Conservation (phyloP, 2,329 filamentous ascomycete genomes). For the Teratosphaeriaceae sp. region DNA sequence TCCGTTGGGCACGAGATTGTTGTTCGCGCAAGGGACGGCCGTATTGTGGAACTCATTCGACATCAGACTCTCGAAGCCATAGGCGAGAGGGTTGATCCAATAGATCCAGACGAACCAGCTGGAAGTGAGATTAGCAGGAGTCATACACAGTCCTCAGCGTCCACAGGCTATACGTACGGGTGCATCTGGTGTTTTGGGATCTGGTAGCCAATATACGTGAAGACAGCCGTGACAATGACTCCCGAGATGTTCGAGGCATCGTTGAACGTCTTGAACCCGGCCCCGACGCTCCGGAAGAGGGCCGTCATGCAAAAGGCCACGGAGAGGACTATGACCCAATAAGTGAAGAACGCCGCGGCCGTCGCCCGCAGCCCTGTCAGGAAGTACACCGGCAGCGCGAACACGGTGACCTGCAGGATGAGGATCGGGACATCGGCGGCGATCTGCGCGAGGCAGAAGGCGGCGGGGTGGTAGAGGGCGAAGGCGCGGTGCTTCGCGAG, state of each 20-base stretch:
- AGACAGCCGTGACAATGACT: slow-evolving; percentile 21
- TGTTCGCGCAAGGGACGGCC: slow-evolving; percentile 50
- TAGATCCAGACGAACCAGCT: slow-evolving; percentile 46
- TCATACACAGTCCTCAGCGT: no score
- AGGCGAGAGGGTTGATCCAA: slow-evolving; percentile 51
- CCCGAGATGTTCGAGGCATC: slow-evolving; percentile 27
- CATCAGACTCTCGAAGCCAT: slow-evolving; percentile 30
- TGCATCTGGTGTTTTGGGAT: slow-evolving; percentile 32
- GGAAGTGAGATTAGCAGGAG: no score
- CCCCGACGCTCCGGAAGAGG: slow-evolving; percentile 39
- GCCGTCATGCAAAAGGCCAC: slow-evolving; percentile 40
- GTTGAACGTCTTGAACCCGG: slow-evolving; percentile 25
- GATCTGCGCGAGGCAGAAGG: slow-evolving; percentile 48
- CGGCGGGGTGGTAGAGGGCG: slow-evolving; percentile 31
- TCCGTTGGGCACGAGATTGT: slow-evolving; percentile 30
- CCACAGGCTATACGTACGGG: no score
- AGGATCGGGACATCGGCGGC: slow-evolving; percentile 49
- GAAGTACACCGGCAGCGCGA: slow-evolving; percentile 56
- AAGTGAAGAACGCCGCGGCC: slow-evolving; percentile 56
- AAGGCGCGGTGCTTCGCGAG: slow-evolving; percentile 40
- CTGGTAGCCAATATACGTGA: slow-evolving; percentile 30
- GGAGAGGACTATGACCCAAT: slow-evolving; percentile 48
- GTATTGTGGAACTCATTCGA: slow-evolving; percentile 53
- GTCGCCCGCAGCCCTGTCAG: slow-evolving; percentile 51
- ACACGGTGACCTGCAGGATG: slow-evolving; percentile 52